Conservation (phyloP, 208 protist species). For the Phytomonas sp. region DNA sequence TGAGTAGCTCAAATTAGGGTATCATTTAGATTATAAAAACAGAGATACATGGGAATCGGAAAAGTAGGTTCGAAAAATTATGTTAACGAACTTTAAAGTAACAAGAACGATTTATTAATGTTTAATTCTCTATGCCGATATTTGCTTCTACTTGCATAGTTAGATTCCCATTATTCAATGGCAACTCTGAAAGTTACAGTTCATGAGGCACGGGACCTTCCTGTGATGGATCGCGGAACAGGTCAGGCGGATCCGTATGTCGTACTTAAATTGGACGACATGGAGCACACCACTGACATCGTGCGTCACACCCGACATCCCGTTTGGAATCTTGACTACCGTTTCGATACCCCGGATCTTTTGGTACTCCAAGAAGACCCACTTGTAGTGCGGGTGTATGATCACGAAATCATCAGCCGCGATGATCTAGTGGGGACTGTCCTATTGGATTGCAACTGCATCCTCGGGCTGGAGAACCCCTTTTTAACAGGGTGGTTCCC, state of each 20-base stretch:
- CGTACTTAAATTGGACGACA: slow-evolving; percentile 59
- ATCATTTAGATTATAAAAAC: not conserved
- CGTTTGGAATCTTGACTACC: slow-evolving; percentile 72
- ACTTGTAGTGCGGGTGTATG: slow-evolving; percentile 91
- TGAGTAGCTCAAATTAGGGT: not conserved
- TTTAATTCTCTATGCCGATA: not conserved
- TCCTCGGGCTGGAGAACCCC: slow-evolving; percentile 64
- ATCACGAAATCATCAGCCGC: slow-evolving; percentile 93
- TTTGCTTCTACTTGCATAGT: not conserved
- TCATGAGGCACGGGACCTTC: slow-evolving; percentile 85
- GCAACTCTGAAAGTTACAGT: slow-evolving; percentile 87
- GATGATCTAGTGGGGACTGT: slow-evolving; percentile 94
- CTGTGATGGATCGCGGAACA: slow-evolving; percentile 86
- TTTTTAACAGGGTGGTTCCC: slow-evolving; percentile 88
- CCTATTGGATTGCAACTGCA: slow-evolving; percentile 87
- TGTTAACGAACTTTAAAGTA: not conserved
- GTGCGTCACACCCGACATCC: slow-evolving; percentile 67
- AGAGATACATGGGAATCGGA: not conserved
- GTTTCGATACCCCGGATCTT: slow-evolving; percentile 81
- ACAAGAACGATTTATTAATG: not conserved
- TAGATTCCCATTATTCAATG: slow-evolving; percentile 23
- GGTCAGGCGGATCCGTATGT: slow-evolving; percentile 88
- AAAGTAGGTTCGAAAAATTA: not conserved
- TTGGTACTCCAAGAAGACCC: slow-evolving; percentile 91
- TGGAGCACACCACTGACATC: slow-evolving; percentile 76